Conservation (phyloP, 495 filamentous ascomycete species). For the Daldinia grandis region DNA sequence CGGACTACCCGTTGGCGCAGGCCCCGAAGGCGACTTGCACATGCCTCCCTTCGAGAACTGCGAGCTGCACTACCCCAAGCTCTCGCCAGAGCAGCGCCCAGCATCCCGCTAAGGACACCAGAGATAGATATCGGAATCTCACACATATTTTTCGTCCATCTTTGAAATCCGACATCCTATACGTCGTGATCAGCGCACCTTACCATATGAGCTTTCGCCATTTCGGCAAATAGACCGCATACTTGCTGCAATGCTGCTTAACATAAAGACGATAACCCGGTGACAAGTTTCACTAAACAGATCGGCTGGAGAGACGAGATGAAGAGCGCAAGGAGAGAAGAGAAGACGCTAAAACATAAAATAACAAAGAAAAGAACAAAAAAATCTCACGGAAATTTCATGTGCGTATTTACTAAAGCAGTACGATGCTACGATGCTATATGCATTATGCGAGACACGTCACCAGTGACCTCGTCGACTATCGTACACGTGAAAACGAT, state of each 20-base stretch:
- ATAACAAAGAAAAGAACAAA: constrained; percentile 6
- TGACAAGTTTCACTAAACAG: not conserved
- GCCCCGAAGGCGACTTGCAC: constrained; percentile 49
- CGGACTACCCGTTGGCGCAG: constrained; percentile 55
- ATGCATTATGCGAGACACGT: constrained; percentile 23
- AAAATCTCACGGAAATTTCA: constrained; percentile 20
- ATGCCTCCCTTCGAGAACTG: constrained; percentile 39
- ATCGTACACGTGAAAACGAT: constrained; percentile 39
- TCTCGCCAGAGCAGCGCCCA: not conserved
- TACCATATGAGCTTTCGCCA: too few relatives aligned
- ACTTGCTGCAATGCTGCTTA: too few relatives aligned
- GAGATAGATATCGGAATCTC: not conserved
- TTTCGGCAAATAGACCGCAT: too few relatives aligned
- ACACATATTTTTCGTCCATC: not conserved
- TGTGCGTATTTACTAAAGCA: constrained; percentile 37
- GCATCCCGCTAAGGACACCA: not conserved
- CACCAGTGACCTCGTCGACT: constrained; percentile 26
- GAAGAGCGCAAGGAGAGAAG: not conserved
- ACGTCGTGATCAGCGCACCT: not conserved
- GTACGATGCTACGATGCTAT: constrained; percentile 16
- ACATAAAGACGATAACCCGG: not conserved
- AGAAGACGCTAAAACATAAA: not conserved
- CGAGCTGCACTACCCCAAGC: constrained; percentile 24
- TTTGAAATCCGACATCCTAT: not conserved
- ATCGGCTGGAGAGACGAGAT: not conserved